Evolutionary conservation across 78 protist species (phyloP).

Genomic region (slime mould (Dictyostelium discoideum)): dicty_2.7 NC_007089.4:4848001-4848500

Average conservation of each 20-base stretch:
- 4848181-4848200: conserved; percentile 44
- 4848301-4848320: neutral
- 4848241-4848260: neutral
- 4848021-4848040: conserved; percentile 39
- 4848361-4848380: neutral
- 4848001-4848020: conserved; percentile 50
- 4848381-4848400: conserved; percentile 39
- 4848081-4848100: conserved; percentile 31
- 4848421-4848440: neutral
- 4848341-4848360: no score
- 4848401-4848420: conserved; percentile 15
- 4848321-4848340: neutral
- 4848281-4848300: neutral
- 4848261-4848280: neutral
- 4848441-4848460: neutral
- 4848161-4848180: conserved; percentile 40
- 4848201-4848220: conserved; percentile 37
- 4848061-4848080: conserved; percentile 62
- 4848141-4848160: conserved; percentile 58
- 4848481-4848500: neutral
- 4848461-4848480: neutral
- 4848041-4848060: conserved; percentile 76
- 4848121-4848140: conserved; percentile 43
- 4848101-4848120: conserved; percentile 31
- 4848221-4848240: neutral